These are phyloP conservation scores for Scedosporium minutisporum DNA, from an alignment of 2,329 filamentous ascomycete species.

Conservation along the genomic window DNA sequence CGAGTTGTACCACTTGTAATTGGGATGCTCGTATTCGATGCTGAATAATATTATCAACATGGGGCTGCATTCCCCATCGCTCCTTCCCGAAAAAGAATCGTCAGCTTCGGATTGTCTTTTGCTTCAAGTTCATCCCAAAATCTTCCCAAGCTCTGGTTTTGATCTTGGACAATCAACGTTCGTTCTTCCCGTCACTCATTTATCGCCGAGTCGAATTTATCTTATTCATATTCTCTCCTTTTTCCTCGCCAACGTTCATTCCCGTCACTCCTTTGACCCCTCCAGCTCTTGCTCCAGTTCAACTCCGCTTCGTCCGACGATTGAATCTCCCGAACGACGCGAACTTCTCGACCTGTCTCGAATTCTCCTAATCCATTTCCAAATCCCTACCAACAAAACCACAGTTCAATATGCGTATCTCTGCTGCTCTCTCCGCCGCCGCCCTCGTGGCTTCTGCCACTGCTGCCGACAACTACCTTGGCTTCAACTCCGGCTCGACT, in stretches of 20 bases:
- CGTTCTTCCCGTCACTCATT: neutral
- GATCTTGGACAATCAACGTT: neutral
- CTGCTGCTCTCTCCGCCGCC: slow-evolving; percentile 8
- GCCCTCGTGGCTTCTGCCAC: slow-evolving; percentile 7
- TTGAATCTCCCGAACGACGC: neutral
- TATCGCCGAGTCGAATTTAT: neutral
- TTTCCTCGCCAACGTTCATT: neutral
- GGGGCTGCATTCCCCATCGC: neutral
- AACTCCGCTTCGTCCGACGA: neutral
- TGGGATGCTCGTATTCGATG: neutral
- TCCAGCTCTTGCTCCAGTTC: neutral
- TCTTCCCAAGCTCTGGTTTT: neutral
- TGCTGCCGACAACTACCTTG: slow-evolving; percentile 35
- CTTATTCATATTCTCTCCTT: neutral
- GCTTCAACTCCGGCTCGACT: slow-evolving; percentile 66
- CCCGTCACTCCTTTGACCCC: neutral
- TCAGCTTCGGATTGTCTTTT: neutral
- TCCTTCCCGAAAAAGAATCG: neutral
- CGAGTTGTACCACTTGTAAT: neutral
- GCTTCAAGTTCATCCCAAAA: neutral
- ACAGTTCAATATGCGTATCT: slow-evolving; percentile 11
- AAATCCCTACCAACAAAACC: neutral
- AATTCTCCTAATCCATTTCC: neutral
- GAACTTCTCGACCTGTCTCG: neutral
- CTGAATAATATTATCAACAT: neutral